These are phyloP conservation scores for Didymella arachidicola DNA, from an alignment of 2,329 filamentous ascomycete species.

Conservation along the genomic window DNA sequence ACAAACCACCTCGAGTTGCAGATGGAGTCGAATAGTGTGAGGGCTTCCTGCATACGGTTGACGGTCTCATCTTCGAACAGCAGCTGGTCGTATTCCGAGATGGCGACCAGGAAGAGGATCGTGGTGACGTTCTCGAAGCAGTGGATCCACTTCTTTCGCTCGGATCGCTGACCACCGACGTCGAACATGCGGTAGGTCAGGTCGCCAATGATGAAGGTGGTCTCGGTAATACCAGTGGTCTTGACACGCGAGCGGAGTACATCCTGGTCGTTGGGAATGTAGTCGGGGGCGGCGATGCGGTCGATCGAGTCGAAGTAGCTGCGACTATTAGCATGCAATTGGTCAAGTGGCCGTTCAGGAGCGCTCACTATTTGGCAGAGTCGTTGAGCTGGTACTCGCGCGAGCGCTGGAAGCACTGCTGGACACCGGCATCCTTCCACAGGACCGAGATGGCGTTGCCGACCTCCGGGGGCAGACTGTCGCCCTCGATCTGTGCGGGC, in stretches of 20 bases:
- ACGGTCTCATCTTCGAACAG: slow-evolving; percentile 94
- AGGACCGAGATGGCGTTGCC: slow-evolving; percentile 90
- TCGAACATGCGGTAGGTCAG: slow-evolving; percentile 98
- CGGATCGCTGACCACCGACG: slow-evolving; percentile 92
- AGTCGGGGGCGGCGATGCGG: slow-evolving; percentile 88
- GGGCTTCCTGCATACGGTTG: slow-evolving; percentile 77
- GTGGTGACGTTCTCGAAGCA: slow-evolving; percentile 98
- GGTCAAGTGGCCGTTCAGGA: background rate
- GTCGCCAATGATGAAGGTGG: slow-evolving; percentile 93
- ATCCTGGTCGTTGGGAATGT: slow-evolving; percentile 94
- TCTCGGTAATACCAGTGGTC: slow-evolving; percentile 97
- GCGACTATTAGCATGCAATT: slow-evolving; percentile 27
- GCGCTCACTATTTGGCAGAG: slow-evolving; percentile 88
- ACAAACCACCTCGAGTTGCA: slow-evolving; percentile 77
- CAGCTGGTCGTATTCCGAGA: slow-evolving; percentile 95
- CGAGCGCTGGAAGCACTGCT: slow-evolving; percentile 94
- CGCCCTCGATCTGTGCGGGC: slow-evolving; percentile 93
- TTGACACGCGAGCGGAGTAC: slow-evolving; percentile 95
- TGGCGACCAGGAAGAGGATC: slow-evolving; percentile 94
- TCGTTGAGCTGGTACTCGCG: slow-evolving; percentile 97
- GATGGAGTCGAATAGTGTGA: slow-evolving; percentile 75
- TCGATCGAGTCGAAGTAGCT: slow-evolving; percentile 97
- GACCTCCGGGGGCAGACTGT: slow-evolving; percentile 92
- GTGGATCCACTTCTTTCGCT: slow-evolving; percentile 99
- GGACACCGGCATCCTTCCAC: slow-evolving; percentile 92